Percentiles rank a stretch among this genome's conserved stretches.
These are phyloP conservation scores for Stentor coeruleus DNA, from an alignment of 73 alveolate species.

Conservation along the genomic window DNA sequence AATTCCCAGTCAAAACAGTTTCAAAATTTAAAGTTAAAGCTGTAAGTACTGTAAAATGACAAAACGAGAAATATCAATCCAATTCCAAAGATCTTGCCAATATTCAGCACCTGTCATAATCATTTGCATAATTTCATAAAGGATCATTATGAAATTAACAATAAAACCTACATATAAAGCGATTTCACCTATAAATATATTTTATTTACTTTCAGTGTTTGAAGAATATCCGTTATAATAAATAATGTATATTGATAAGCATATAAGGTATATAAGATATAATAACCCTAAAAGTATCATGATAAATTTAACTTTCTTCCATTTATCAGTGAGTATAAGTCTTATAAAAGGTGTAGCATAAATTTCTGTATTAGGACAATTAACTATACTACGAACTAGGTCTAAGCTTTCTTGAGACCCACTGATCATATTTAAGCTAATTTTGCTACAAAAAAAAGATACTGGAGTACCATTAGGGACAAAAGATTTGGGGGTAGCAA, in stretches of 20 bases:
- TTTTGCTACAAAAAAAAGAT: background rate
- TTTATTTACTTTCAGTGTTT: background rate
- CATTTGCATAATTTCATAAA: constrained; percentile 5
- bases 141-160: background rate
- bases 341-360: background rate
- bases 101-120: background rate
- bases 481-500: too few species aligned
- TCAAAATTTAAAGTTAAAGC: background rate
- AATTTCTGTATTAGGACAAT: constrained; percentile 5
- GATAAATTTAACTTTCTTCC: background rate
- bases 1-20: background rate
- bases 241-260: background rate
- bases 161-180: background rate
- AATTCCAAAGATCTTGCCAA: constrained; percentile 1
- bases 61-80: background rate
- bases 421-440: background rate
- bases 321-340: background rate
- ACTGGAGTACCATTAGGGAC: background rate
- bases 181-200: too few species aligned
- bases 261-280: background rate
- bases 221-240: too few species aligned
- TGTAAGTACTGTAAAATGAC: background rate
- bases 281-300: background rate
- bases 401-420: constrained; percentile 15
- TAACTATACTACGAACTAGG: background rate